These are phyloP conservation scores for Citrus hindsii DNA, from an alignment of 345 rosid species.

Conservation along the genomic window DNA sequence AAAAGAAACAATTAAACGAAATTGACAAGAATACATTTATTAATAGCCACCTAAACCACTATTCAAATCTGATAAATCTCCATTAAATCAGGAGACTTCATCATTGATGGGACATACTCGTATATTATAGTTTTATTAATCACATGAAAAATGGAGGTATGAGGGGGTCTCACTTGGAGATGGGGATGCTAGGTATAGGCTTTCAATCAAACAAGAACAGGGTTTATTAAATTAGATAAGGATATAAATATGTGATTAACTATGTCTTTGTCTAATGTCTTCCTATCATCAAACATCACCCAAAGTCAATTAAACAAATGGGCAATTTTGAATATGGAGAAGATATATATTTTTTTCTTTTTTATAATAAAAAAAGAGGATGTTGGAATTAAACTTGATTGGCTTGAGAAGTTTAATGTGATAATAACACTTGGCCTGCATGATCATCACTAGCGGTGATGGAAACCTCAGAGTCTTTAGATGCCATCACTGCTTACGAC, in stretches of 20 bases:
- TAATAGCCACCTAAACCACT: not conserved
- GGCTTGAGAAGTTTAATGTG: not conserved
- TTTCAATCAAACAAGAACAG: not conserved
- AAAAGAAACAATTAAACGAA: conserved; percentile 2
- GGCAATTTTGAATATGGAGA: not conserved
- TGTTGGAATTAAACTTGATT: not conserved
- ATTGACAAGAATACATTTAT: not conserved
- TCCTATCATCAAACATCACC: not conserved
- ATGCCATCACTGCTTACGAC: conserved; percentile 17
- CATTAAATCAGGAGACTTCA: not conserved
- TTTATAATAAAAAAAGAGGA: not conserved
- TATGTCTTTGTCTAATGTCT: not conserved
- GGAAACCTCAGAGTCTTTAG: not conserved
- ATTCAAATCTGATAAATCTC: not conserved
- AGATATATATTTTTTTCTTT: too few relatives aligned
- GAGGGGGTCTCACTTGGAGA: not conserved
- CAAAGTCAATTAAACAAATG: not conserved
- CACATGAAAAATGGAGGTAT: not conserved
- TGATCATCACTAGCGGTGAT: not conserved
- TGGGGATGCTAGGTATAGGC: not conserved
- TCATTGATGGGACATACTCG: not conserved
- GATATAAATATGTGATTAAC: not conserved
- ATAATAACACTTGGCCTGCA: not conserved
- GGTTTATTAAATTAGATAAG: not conserved
- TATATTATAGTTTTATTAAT: not conserved